Base-by-base conservation (phyloP, 108 stramenopile species). In the Skeletonema tropicum region DNA sequence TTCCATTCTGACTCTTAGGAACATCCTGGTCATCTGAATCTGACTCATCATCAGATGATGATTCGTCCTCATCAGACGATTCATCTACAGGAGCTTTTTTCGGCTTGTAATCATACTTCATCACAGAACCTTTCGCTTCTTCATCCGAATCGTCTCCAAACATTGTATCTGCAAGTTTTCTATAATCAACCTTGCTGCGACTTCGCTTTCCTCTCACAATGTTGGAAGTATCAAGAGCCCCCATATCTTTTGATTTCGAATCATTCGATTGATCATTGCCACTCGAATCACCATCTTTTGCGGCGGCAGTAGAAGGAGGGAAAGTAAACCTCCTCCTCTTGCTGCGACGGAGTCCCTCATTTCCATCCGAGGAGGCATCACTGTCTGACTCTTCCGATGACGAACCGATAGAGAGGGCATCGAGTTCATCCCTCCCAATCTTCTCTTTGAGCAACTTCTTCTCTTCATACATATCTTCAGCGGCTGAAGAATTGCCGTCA, bases 151-250 rank as follows among this genome's bases (percentile, higher is more conserved):
- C 67, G 38, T 86, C 75, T 38, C 94, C 94, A 83, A 96, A 96
- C 75, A 96, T 77, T 41, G 84, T 69, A 60, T 93, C 91, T 60
- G 89, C 90, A 39, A 95, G 70, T 76, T 84, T 87, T 45, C 78
- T 66, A 61, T 96, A 96, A 71, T 96, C 93, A 3, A 94, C 90
- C 52, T 73, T 74, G 12, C 71, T 88, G 10, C 95, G 80, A 41
- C 77, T 77, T 2, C 95, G 88, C 63, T 92, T 94, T 11, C 95
- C 95, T 38, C 66, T 32, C 5, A 96, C 60, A 75, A 96, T 94
- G 70, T 96, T 96, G 39, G 76, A 52, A 65, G 79, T 75, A 67
- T 93, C 89, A 19, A 96, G 80, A 13, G 59, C 76, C 41, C 88
- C 88, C 39, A 78, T 48, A 74, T 84, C 86, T 12, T 41, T 19